Evolutionary conservation across 2,329 filamentous ascomycete genomes (phyloP).

Genomic region (Aulographum hederae): DNA sequence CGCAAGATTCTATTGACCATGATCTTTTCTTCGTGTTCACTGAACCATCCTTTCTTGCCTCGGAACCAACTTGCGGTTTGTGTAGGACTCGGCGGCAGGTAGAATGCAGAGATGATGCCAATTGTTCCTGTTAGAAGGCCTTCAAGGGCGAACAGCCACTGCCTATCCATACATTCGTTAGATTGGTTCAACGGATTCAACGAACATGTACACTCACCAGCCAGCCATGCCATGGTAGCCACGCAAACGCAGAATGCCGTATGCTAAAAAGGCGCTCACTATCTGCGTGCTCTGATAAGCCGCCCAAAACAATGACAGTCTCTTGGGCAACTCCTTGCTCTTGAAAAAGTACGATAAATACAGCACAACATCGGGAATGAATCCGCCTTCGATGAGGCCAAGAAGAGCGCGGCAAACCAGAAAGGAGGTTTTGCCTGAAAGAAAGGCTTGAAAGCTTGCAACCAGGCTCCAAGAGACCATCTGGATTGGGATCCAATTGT

Average conservation of each 20-base stretch:
- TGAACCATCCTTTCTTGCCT: constrained; percentile 47
- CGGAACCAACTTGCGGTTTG: constrained; percentile 43
- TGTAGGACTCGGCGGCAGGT: constrained; percentile 31
- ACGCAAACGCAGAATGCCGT: constrained; percentile 12
- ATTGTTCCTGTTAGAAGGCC: constrained; percentile 12
- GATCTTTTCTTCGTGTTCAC: constrained; percentile 48
- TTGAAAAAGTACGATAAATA: constrained; percentile 58
- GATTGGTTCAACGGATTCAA: too few species aligned
- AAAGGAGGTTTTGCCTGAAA: constrained; percentile 9
- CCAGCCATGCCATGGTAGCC: constrained; percentile 9
- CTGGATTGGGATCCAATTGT: constrained; percentile 11
- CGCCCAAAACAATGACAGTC: constrained; percentile 47
- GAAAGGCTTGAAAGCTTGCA: constrained; percentile 11
- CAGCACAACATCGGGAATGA: constrained; percentile 38
- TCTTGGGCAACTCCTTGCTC: constrained; percentile 42
- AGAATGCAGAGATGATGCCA: constrained; percentile 12
- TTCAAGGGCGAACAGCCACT: constrained; percentile 14
- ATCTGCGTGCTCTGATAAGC: constrained; percentile 12
- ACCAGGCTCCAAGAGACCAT: constrained; percentile 13
- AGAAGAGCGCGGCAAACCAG: constrained; percentile 9
- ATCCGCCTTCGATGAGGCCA: constrained; percentile 8
- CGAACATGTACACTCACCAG: too few species aligned
- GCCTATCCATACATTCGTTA: too few species aligned
- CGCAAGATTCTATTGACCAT: constrained; percentile 45
- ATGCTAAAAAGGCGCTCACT: constrained; percentile 13